Conservation (phyloP, 2,329 filamentous ascomycete genomes). For the Mycosphaerelloides madeirae region DNA sequence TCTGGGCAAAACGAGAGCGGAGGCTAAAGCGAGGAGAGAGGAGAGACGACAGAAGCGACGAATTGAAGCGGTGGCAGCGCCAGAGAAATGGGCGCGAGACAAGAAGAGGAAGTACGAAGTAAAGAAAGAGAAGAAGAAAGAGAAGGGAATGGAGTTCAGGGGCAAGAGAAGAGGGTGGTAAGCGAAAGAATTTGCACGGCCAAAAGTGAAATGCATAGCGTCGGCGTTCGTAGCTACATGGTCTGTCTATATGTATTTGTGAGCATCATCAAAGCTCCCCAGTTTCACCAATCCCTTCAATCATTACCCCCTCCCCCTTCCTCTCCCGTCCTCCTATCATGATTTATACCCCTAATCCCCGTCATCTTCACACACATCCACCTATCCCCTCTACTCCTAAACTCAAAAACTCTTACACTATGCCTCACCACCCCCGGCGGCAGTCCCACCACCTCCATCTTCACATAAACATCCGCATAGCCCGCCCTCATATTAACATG, state of each 20-base stretch:
- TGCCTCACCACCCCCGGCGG: neutral
- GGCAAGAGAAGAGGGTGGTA: slow-evolving; percentile 67
- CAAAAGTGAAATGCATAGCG: neutral
- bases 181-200: neutral
- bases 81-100: slow-evolving; percentile 69
- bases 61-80: slow-evolving; percentile 78
- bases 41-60: slow-evolving; percentile 77
- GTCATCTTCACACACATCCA: slow-evolving; percentile 6
- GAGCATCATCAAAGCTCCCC: no score
- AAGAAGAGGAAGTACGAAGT: slow-evolving; percentile 81
- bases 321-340: neutral
- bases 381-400: slow-evolving; percentile 1
- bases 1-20: slow-evolving; percentile 67
- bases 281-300: no score
- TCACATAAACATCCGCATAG: slow-evolving; percentile 5
- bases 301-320: neutral
- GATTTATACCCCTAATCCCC: slow-evolving; percentile 4
- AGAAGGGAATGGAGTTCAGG: slow-evolving; percentile 68
- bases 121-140: slow-evolving; percentile 79
- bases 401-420: slow-evolving; percentile 1
- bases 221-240: neutral
- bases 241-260: neutral
- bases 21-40: slow-evolving; percentile 66
- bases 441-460: neutral
- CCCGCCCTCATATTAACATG: slow-evolving; percentile 6